Evolutionary conservation across 2,329 filamentous ascomycete species (phyloP).

Genomic region (Blastomyces percursus): DNA sequence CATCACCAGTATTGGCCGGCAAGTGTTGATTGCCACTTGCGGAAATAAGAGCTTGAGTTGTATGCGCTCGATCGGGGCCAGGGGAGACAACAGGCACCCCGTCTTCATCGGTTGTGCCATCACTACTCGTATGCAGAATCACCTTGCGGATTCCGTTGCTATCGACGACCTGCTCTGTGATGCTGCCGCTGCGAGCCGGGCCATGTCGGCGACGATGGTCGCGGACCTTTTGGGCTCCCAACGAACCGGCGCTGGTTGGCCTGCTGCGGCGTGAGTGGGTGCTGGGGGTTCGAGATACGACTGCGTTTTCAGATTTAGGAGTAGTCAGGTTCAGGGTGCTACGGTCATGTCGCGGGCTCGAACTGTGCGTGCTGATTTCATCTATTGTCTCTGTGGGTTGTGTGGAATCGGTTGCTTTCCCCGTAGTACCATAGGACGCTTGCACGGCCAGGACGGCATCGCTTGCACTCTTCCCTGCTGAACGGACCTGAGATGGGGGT

Average conservation of each 20-base stretch:
- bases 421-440: slow-evolving; percentile 43
- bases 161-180: slow-evolving; percentile 68
- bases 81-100: neutral
- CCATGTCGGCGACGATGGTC: slow-evolving; percentile 27
- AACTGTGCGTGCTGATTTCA: neutral
- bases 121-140: slow-evolving; percentile 56
- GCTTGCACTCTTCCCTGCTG: slow-evolving; percentile 48
- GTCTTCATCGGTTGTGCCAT: slow-evolving; percentile 25
- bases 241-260: neutral
- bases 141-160: slow-evolving; percentile 64
- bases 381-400: slow-evolving; percentile 15
- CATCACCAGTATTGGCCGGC: slow-evolving; percentile 3
- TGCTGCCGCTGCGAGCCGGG: slow-evolving; percentile 59
- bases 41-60: neutral
- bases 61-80: slow-evolving; percentile 8
- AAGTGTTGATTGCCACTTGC: slow-evolving; percentile 8
- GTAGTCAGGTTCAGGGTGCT: neutral
- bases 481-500: slow-evolving; percentile 43
- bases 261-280: neutral
- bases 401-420: slow-evolving; percentile 15
- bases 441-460: slow-evolving; percentile 55
- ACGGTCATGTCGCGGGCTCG: slow-evolving; percentile 1
- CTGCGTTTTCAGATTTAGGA: neutral
- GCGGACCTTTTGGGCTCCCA: slow-evolving; percentile 17
- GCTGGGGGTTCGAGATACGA: neutral